Evolutionary conservation across 1,139 yeast genomes (phyloP).

Genomic region (Kluyveromyces marxianus): DNA sequence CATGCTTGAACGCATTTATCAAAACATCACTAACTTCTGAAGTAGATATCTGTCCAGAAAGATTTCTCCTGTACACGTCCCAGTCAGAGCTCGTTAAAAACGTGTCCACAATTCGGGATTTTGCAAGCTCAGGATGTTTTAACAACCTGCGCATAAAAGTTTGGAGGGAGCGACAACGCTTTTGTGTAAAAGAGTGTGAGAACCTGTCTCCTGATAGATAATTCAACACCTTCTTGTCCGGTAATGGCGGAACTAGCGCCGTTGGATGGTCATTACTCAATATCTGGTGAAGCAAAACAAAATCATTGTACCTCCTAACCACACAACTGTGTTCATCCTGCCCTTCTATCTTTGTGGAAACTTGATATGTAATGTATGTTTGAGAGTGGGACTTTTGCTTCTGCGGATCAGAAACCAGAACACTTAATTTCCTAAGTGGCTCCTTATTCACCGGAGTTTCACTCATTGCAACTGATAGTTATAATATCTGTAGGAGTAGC

Average conservation of each 20-base stretch:
- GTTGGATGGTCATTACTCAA: slow-evolving; percentile 75
- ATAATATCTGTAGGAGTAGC: no score
- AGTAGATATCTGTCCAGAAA: slow-evolving; percentile 31
- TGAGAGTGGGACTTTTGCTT: slow-evolving; percentile 56
- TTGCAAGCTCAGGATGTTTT: slow-evolving; percentile 62
- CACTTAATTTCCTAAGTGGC: slow-evolving; percentile 3
- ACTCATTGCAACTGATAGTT: not conserved
- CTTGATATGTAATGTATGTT: slow-evolving; percentile 71
- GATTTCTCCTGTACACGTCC: slow-evolving; percentile 67
- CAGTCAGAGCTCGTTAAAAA: slow-evolving; percentile 80
- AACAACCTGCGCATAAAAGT: slow-evolving; percentile 68
- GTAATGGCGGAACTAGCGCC: slow-evolving; percentile 84
- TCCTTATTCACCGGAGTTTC: not conserved
- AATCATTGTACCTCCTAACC: slow-evolving; percentile 77
- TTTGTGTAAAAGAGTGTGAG: slow-evolving; percentile 68
- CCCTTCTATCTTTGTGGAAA: slow-evolving; percentile 44
- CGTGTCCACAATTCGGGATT: slow-evolving; percentile 63
- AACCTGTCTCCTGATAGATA: slow-evolving; percentile 93
- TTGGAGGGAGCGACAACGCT: slow-evolving; percentile 76
- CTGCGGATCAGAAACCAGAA: slow-evolving; percentile 59
- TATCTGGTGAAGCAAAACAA: slow-evolving; percentile 68
- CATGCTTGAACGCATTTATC: slow-evolving; percentile 83
- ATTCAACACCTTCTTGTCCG: slow-evolving; percentile 85
- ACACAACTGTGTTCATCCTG: slow-evolving; percentile 43
- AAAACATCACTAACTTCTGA: slow-evolving; percentile 64